These are phyloP conservation scores for Takakia lepidozioides DNA, from an alignment of 225 moss, liverwort and hornwort species.

Conservation along the genomic window DNA sequence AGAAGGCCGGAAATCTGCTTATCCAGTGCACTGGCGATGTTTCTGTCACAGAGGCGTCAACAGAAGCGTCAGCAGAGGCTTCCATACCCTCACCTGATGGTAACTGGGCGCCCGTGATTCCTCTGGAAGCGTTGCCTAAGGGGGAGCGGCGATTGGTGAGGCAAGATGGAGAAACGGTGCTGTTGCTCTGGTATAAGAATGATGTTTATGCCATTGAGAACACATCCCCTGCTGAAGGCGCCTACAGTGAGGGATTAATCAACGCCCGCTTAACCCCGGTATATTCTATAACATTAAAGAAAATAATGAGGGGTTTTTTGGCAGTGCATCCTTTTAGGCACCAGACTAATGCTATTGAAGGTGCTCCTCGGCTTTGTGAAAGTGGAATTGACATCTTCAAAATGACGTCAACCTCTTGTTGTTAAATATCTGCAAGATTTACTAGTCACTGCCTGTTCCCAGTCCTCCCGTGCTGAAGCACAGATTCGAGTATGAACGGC, in stretches of 20 bases:
- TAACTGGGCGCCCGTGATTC: conserved; percentile 88
- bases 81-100: conserved; percentile 2
- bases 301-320: too few species aligned
- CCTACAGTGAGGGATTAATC: conserved; percentile 87
- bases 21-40: conserved; percentile 40
- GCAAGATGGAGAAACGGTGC: conserved; percentile 78
- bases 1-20: background rate
- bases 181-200: conserved; percentile 90
- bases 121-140: conserved; percentile 60
- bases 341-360: too few species aligned
- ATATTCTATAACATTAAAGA: too few species aligned
- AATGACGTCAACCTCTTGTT: too few species aligned
- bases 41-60: conserved; percentile 37
- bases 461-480: too few species aligned
- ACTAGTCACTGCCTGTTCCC: too few species aligned
- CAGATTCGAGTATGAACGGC: too few species aligned
- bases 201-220: conserved; percentile 86
- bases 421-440: too few species aligned
- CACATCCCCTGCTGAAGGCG: conserved; percentile 88
- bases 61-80: conserved; percentile 25
- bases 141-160: conserved; percentile 85
- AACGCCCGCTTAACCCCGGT: conserved; percentile 87
- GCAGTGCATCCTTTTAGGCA: too few species aligned
- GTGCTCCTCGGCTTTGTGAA: too few species aligned
- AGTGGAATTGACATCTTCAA: too few species aligned